These are phyloP conservation scores for Picea glauca DNA, from an alignment of 75 land plant genomes.

Conservation along the genomic window DNA sequence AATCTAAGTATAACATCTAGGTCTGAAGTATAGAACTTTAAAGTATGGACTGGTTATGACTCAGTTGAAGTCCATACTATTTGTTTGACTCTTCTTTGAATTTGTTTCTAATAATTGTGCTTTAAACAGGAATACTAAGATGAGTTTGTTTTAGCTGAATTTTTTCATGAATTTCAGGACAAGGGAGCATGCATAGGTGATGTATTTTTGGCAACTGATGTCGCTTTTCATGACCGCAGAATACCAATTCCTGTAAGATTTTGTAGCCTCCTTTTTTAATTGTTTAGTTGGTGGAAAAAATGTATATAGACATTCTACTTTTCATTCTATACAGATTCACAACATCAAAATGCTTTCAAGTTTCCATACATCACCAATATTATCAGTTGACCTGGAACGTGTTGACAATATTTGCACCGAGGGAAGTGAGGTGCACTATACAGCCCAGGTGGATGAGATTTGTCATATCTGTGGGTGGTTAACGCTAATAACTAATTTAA, in stretches of 20 bases:
- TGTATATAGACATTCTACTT: background rate
- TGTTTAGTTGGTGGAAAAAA: background rate
- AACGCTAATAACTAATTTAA: no score
- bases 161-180: slow-evolving; percentile 44
- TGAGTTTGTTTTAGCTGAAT: background rate
- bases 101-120: background rate
- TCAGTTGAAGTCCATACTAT: background rate
- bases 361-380: background rate
- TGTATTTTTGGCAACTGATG: slow-evolving; percentile 71
- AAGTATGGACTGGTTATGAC: background rate
- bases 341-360: background rate
- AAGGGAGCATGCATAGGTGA: slow-evolving; percentile 94
- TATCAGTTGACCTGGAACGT: background rate
- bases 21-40: no score
- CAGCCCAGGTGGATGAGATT: no score
- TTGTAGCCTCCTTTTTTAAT: background rate
- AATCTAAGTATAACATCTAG: no score
- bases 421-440: no score
- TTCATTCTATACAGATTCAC: background rate
- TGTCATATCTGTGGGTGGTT: no score
- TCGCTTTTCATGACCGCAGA: slow-evolving; percentile 90
- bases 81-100: background rate
- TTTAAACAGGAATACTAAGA: background rate
- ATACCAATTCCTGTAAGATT: slow-evolving; percentile 95
- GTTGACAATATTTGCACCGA: background rate